Conservation (phyloP, 2,329 filamentous ascomycete genomes). For the Cercospora brassicicola region DNA sequence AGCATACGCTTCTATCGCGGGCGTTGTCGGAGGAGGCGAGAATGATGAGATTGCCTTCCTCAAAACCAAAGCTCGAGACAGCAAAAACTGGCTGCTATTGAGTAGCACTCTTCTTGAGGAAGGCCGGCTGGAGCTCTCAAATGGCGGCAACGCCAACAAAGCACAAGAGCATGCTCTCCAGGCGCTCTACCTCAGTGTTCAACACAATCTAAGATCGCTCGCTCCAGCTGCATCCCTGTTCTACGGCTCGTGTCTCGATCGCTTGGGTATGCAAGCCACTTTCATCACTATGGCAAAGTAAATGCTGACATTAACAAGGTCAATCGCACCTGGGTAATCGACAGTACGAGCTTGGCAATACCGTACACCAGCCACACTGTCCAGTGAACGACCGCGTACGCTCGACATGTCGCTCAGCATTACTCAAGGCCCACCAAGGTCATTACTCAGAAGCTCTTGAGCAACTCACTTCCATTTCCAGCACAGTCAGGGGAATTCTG, state of each 20-base stretch:
- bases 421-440: slow-evolving; percentile 65
- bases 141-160: slow-evolving; percentile 40
- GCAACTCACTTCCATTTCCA: slow-evolving; percentile 60
- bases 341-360: slow-evolving; percentile 71
- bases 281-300: not conserved
- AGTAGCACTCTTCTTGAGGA: slow-evolving; percentile 83
- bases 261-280: slow-evolving; percentile 59
- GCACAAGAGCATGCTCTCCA: slow-evolving; percentile 79
- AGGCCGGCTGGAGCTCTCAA: slow-evolving; percentile 73
- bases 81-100: slow-evolving; percentile 80
- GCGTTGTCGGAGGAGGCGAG: slow-evolving; percentile 48
- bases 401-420: slow-evolving; percentile 69
- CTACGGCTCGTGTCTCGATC: slow-evolving; percentile 70
- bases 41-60: slow-evolving; percentile 81
- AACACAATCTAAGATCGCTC: slow-evolving; percentile 69
- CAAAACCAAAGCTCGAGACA: slow-evolving; percentile 80
- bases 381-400: slow-evolving; percentile 78
- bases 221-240: slow-evolving; percentile 74
- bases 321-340: slow-evolving; percentile 58
- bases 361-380: slow-evolving; percentile 65
- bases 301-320: slow-evolving; percentile 41
- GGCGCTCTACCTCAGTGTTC: slow-evolving; percentile 77
- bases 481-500: slow-evolving; percentile 66
- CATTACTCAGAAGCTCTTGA: slow-evolving; percentile 67
- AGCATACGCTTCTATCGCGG: slow-evolving; percentile 27